Conservation (phyloP, 495 filamentous ascomycete genomes). For the Tuber magnatum region DNA sequence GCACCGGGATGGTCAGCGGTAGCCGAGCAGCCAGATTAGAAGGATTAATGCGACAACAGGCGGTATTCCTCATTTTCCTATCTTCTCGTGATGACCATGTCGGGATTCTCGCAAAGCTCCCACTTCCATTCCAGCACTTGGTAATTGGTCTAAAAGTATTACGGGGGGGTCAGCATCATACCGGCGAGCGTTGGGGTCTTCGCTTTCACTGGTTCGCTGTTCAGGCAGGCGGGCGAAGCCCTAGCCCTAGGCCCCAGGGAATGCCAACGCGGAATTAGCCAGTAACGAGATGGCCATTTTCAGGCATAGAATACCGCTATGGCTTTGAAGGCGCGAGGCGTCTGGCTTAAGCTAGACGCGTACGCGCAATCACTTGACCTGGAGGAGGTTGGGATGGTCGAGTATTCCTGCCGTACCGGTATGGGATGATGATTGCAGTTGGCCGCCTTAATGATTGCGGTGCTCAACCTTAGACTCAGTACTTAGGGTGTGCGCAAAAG, state of each 20-base stretch:
- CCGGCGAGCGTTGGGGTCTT: not conserved
- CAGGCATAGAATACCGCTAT: too few relatives aligned
- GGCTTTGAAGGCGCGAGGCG: not conserved
- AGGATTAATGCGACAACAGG: not conserved
- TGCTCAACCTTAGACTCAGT: not conserved
- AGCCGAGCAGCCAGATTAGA: not conserved
- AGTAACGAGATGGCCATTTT: not conserved
- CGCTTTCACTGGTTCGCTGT: not conserved
- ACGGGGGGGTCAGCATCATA: too few relatives aligned
- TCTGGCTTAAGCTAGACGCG: not conserved
- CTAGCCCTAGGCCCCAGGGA: not conserved
- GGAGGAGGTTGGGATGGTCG: not conserved
- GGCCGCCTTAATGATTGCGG: not conserved
- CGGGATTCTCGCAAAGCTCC: not conserved
- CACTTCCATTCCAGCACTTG: not conserved
- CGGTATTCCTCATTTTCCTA: not conserved
- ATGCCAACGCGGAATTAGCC: not conserved
- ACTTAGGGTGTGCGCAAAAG: too few relatives aligned
- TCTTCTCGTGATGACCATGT: not conserved
- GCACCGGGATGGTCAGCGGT: not conserved
- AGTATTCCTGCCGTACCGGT: not conserved
- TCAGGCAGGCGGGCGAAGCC: not conserved
- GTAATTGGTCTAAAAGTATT: too few relatives aligned
- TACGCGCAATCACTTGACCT: slow-evolving; percentile 1
- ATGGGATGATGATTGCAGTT: not conserved